Evolutionary conservation across 1,284 basidiomycete species (phyloP).

Genomic region (Dichomitus squalens): DNA sequence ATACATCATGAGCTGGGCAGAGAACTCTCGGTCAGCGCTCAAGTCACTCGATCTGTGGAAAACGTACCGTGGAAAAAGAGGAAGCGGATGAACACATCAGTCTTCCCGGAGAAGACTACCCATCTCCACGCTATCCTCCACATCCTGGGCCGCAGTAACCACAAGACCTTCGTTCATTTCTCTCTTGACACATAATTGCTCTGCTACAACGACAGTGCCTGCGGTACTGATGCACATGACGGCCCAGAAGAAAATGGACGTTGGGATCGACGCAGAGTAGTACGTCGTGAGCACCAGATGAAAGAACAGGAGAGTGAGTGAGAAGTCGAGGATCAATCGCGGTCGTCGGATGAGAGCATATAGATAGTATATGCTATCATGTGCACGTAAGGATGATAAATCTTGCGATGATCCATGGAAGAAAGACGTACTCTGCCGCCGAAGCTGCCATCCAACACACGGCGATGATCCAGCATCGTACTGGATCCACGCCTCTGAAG

Average conservation of each 20-base stretch:
- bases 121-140: constrained; percentile 56
- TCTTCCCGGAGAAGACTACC: constrained; percentile 47
- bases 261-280: constrained; percentile 86
- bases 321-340: constrained; percentile 93
- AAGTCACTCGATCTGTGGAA: neutral
- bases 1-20: neutral
- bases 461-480: constrained; percentile 87
- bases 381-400: constrained; percentile 5
- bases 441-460: constrained; percentile 82
- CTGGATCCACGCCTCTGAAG: constrained; percentile 69
- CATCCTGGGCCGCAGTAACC: constrained; percentile 46
- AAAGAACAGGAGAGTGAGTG: constrained; percentile 86
- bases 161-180: constrained; percentile 90
- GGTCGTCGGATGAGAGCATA: constrained; percentile 89
- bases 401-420: neutral
- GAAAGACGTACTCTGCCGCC: constrained; percentile 67
- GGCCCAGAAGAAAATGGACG: constrained; percentile 88
- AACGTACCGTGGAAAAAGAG: neutral
- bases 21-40: neutral
- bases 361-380: constrained; percentile 79
- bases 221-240: constrained; percentile 74
- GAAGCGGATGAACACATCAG: constrained; percentile 10
- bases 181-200: constrained; percentile 90
- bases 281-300: constrained; percentile 93
- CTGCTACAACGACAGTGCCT: constrained; percentile 80